Conservation (phyloP, 352 stramenopile genomes). For the Globisporangium lucens region DNA sequence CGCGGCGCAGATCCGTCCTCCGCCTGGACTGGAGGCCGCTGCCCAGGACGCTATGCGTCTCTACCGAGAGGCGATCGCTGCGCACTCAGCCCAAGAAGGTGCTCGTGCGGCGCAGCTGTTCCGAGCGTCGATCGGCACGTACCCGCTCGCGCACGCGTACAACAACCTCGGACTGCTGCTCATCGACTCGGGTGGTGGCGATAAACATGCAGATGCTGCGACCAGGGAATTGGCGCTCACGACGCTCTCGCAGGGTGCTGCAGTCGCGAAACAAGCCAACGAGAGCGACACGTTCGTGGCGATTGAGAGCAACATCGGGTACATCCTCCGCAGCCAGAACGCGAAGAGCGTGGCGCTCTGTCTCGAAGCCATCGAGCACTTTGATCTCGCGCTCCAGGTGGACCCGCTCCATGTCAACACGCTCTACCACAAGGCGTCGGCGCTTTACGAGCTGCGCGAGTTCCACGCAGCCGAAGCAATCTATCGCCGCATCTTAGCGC, state of each 20-base stretch:
- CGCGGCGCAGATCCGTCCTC: background rate
- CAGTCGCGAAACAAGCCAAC: slow-evolving; percentile 26
- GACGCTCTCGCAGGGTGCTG: slow-evolving; percentile 39
- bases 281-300: slow-evolving; percentile 38
- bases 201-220: slow-evolving; percentile 1
- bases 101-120: slow-evolving; percentile 32
- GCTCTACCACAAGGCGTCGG: slow-evolving; percentile 74
- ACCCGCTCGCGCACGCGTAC: slow-evolving; percentile 54
- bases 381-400: slow-evolving; percentile 44
- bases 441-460: slow-evolving; percentile 38
- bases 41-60: slow-evolving; percentile 21
- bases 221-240: slow-evolving; percentile 20
- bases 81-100: slow-evolving; percentile 11
- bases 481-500: slow-evolving; percentile 33
- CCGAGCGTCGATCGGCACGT: slow-evolving; percentile 42
- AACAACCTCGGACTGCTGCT: slow-evolving; percentile 81
- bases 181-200: slow-evolving; percentile 20
- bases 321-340: slow-evolving; percentile 32
- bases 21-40: background rate
- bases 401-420: slow-evolving; percentile 36
- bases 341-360: slow-evolving; percentile 34
- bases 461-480: slow-evolving; percentile 35
- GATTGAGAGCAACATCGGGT: slow-evolving; percentile 79
- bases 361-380: slow-evolving; percentile 55
- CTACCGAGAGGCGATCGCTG: slow-evolving; percentile 24